Conservation (phyloP, 192 early-diverging fungal genomes). For the Paraglomus occultum region DNA sequence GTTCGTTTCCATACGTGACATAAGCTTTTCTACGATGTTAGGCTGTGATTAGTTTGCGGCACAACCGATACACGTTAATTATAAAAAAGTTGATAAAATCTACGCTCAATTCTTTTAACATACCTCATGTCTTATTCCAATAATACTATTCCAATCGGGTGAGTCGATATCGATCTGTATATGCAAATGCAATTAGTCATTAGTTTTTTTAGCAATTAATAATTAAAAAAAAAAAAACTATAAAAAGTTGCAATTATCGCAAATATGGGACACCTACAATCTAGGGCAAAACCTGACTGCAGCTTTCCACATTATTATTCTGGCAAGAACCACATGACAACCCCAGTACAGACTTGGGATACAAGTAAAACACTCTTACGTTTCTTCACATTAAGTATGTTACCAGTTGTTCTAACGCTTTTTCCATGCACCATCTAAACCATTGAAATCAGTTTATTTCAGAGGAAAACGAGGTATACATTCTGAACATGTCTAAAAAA, state of each 20-base stretch:
- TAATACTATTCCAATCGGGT: slow-evolving; percentile 22
- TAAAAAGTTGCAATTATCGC: slow-evolving; percentile 11
- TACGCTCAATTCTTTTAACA: slow-evolving; percentile 10
- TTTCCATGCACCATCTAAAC: slow-evolving; percentile 10
- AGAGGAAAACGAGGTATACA: slow-evolving; percentile 7
- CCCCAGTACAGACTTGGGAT: background rate
- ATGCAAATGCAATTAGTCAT: slow-evolving; percentile 5
- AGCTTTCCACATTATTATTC: background rate
- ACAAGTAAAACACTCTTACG: background rate
- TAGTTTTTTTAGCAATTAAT: slow-evolving; percentile 6
- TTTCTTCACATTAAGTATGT: slow-evolving; percentile 12
- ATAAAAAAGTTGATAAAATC: too few species aligned
- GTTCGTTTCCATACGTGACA: too few species aligned
- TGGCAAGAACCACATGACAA: background rate
- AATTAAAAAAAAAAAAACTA: background rate
- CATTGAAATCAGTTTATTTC: background rate
- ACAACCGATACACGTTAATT: too few species aligned
- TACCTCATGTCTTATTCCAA: slow-evolving; percentile 4
- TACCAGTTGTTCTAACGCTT: background rate
- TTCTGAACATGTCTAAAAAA: slow-evolving; percentile 11
- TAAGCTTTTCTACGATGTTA: too few species aligned
- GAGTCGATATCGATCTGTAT: background rate
- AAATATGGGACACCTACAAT: slow-evolving; percentile 12
- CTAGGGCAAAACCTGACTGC: background rate
- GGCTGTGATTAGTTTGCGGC: too few species aligned